phyloP scores from a whole-genome alignment of 768 basidiomycete genomes.

The Scleroderma bovista region DNA sequence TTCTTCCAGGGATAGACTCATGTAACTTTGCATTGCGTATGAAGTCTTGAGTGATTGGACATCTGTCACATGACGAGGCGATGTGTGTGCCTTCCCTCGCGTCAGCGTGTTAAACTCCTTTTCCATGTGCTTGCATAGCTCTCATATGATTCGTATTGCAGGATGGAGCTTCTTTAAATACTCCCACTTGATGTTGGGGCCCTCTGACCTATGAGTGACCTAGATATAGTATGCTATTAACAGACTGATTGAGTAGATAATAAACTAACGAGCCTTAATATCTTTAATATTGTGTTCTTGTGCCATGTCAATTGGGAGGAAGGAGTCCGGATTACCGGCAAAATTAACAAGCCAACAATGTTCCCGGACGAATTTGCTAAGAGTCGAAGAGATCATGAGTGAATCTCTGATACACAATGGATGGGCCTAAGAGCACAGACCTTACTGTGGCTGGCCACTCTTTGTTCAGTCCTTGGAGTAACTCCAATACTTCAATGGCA shows the following conservation, averaged over 20 bases:
- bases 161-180: constrained; percentile 5
- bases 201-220: constrained; percentile 4
- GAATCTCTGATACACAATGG: no score
- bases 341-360: constrained; percentile 6
- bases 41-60: no score
- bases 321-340: background rate
- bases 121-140: constrained; percentile 1
- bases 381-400: background rate
- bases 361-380: constrained; percentile 1
- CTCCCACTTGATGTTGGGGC: background rate
- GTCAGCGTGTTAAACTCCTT: background rate
- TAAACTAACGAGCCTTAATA: constrained; percentile 1
- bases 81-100: background rate
- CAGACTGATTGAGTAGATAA: background rate
- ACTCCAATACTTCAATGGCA: constrained; percentile 20
- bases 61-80: no score
- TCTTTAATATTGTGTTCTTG: constrained; percentile 8
- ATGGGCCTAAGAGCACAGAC: constrained; percentile 5
- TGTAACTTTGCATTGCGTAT: no score
- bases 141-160: background rate
- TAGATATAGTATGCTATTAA: background rate
- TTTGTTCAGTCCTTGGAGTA: constrained; percentile 19
- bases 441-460: constrained; percentile 22
- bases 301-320: constrained; percentile 1
- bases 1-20: no score